phyloP scores from a whole-genome alignment of 2,329 filamentous ascomycete genomes.

The Sporothrix luriei region DNA sequence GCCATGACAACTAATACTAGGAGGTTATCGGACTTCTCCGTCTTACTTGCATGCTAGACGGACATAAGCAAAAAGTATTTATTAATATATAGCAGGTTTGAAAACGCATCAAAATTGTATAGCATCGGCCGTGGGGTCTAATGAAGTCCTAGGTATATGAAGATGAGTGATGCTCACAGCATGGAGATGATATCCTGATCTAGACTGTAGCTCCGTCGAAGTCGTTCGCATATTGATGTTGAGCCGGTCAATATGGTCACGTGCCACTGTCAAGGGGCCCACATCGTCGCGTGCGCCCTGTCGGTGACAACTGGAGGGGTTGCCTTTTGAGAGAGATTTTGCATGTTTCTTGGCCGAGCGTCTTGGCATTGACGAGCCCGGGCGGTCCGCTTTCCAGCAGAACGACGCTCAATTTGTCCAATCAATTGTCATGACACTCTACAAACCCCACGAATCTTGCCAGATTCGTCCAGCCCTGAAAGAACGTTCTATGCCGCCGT shows the following conservation, averaged over 20 bases:
- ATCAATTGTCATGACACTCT: neutral
- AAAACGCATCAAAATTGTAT: neutral
- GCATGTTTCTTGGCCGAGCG: neutral
- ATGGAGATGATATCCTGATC: too few species aligned
- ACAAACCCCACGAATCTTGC: neutral
- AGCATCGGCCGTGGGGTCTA: neutral
- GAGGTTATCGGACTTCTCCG: neutral
- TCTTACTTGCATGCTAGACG: neutral
- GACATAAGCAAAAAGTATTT: neutral
- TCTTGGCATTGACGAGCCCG: neutral
- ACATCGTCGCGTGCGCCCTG: constrained; percentile 20
- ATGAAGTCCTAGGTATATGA: neutral
- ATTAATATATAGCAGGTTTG: neutral
- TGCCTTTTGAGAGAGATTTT: neutral
- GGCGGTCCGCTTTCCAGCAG: neutral
- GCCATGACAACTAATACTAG: neutral
- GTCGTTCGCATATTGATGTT: neutral
- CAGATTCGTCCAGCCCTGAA: neutral
- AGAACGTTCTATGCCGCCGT: neutral
- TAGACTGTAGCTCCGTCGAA: neutral
- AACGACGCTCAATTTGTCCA: neutral
- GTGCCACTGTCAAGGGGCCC: neutral
- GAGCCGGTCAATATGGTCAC: neutral
- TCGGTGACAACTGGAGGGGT: constrained; percentile 10
- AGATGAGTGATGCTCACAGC: too few species aligned